Percentiles rank a stretch among this genome's conserved stretches.
phyloP scores from a whole-genome alignment of 23 red algal species.

The Cyanidiococcus yangmingshanensis region DNA sequence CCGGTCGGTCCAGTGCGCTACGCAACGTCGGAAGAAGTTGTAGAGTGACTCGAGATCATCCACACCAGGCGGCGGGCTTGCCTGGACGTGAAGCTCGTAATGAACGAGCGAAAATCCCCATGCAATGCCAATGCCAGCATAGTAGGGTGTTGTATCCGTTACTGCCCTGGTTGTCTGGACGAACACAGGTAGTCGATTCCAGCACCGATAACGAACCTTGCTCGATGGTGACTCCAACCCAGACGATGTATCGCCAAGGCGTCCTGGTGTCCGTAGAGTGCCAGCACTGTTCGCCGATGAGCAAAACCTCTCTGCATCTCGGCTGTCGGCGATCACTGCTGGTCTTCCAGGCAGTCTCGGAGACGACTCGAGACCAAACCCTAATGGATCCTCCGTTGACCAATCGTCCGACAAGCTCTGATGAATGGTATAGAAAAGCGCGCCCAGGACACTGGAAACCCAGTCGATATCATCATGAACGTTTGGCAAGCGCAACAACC shows the following conservation, averaged over 20 bases:
- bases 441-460: neutral
- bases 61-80: neutral
- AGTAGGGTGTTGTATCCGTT: neutral
- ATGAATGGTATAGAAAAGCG: neutral
- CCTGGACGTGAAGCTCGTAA: neutral
- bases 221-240: neutral
- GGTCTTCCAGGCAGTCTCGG: neutral
- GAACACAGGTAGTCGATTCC: neutral
- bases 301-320: neutral
- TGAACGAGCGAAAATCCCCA: neutral
- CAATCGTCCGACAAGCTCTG: neutral
- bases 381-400: neutral
- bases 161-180: neutral
- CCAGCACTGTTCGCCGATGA: neutral
- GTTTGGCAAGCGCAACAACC: neutral
- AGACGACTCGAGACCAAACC: neutral
- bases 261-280: no score
- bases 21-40: neutral
- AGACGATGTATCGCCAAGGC: neutral
- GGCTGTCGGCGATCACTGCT: neutral
- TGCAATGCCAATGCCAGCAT: neutral
- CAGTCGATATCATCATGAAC: neutral
- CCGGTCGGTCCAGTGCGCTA: neutral
- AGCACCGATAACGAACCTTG: neutral
- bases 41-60: neutral